Conservation (phyloP, 805 yeast genomes). For the Jamesozyma lodderae region DNA sequence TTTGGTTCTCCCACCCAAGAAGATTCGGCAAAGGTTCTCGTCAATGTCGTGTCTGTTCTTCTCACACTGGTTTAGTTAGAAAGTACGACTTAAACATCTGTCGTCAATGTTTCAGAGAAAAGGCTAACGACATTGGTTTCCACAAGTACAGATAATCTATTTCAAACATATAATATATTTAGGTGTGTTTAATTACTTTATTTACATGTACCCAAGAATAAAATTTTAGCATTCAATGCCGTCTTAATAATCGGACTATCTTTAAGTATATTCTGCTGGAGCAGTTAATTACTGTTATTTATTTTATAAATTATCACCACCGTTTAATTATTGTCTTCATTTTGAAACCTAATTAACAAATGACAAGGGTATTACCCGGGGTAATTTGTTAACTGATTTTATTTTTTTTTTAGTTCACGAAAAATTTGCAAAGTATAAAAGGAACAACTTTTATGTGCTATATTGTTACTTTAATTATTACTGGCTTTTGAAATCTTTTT, state of each 20-base stretch:
- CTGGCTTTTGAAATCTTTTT: slow-evolving; percentile 2
- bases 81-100: slow-evolving; percentile 99
- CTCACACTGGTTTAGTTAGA: slow-evolving; percentile 99
- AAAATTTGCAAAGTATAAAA: slow-evolving; percentile 2
- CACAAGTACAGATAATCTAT: slow-evolving; percentile 84
- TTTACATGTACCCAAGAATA: background rate
- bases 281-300: background rate
- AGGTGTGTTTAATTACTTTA: background rate
- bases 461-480: background rate
- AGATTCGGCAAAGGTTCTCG: slow-evolving; percentile 99
- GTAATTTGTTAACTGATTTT: background rate
- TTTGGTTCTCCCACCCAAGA: slow-evolving; percentile 99
- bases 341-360: background rate
- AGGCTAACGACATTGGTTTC: slow-evolving; percentile 98
- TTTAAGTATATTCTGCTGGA: too few relatives aligned
- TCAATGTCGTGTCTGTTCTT: slow-evolving; percentile 98
- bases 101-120: slow-evolving; percentile 99
- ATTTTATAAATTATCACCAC: background rate
- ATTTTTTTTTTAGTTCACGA: too few relatives aligned
- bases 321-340: background rate
- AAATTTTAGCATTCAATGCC: slow-evolving; percentile 1
- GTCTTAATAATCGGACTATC: too few relatives aligned
- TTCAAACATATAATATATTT: background rate
- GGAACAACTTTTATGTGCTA: background rate
- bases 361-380: background rate